phyloP scores from a whole-genome alignment of 2,329 filamentous ascomycete species.

The Corniculantispora saksenae region DNA sequence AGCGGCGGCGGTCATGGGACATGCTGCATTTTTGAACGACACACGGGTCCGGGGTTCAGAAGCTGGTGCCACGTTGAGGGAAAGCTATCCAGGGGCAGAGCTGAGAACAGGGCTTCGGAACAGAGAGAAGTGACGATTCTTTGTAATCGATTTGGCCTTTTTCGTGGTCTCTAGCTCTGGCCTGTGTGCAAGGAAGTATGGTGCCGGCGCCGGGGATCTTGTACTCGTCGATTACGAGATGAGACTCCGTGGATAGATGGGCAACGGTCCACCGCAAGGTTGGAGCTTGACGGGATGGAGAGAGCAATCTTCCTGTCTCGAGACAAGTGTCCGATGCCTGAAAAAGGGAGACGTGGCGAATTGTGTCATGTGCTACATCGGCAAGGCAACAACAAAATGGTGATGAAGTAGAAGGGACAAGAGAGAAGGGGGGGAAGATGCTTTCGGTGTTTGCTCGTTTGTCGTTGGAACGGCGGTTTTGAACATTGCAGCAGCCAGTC shows the following conservation, averaged over 20 bases:
- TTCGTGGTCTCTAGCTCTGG: neutral
- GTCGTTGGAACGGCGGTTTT: neutral
- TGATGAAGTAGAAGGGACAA: neutral
- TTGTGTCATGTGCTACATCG: too few species aligned
- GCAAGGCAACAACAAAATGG: too few species aligned
- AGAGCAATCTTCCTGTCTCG: neutral
- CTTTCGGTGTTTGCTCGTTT: neutral
- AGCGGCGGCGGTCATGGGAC: slow-evolving; percentile 12
- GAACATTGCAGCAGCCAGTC: too few species aligned
- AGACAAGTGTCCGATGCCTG: too few species aligned
- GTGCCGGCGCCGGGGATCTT: neutral
- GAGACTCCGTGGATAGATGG: slow-evolving; percentile 5
- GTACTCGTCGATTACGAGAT: slow-evolving; percentile 13
- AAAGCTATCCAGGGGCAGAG: neutral
- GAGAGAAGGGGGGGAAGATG: neutral
- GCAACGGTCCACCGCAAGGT: neutral
- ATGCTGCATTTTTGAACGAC: neutral
- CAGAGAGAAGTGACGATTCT: neutral
- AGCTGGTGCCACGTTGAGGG: neutral
- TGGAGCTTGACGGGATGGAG: neutral
- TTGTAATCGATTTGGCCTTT: neutral
- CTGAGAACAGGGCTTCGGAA: neutral
- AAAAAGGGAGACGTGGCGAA: too few species aligned
- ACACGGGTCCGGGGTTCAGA: neutral
- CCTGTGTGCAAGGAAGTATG: neutral